phyloP scores from a whole-genome alignment of 164 flowering plant genomes.

The Liriodendron chinense region DNA sequence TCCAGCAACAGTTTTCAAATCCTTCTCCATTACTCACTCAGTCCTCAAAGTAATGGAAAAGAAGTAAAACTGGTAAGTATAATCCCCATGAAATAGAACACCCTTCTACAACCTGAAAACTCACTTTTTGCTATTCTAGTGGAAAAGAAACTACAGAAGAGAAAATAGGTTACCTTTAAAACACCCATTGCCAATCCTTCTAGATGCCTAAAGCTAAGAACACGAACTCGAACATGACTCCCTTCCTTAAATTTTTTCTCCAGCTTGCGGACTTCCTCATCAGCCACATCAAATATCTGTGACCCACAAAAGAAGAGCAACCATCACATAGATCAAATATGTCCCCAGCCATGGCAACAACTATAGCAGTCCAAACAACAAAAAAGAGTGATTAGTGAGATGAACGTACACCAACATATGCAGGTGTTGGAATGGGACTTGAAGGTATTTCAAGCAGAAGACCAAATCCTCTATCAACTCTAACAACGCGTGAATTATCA shows the following conservation, averaged over 20 bases:
- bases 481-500: conserved; percentile 72
- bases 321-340: not conserved
- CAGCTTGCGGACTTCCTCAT: conserved; percentile 53
- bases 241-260: conserved; percentile 81
- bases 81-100: no score
- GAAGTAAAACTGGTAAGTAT: no score
- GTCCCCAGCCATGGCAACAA: not conserved
- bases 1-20: no score
- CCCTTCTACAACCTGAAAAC: not conserved
- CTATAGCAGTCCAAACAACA: not conserved
- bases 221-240: conserved; percentile 61
- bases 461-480: conserved; percentile 84
- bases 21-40: no score
- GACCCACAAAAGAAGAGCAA: conserved; percentile 9
- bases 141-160: not conserved
- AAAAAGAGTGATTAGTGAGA: conserved; percentile 1
- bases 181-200: conserved; percentile 84
- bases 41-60: no score
- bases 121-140: not conserved
- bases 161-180: conserved; percentile 56
- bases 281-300: conserved; percentile 74
- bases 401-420: conserved; percentile 71
- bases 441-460: conserved; percentile 87
- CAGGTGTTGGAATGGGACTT: conserved; percentile 60
- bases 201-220: conserved; percentile 73